Base-by-base conservation (phyloP, 2,329 filamentous ascomycete genomes). In the Alternaria alternata region DNA sequence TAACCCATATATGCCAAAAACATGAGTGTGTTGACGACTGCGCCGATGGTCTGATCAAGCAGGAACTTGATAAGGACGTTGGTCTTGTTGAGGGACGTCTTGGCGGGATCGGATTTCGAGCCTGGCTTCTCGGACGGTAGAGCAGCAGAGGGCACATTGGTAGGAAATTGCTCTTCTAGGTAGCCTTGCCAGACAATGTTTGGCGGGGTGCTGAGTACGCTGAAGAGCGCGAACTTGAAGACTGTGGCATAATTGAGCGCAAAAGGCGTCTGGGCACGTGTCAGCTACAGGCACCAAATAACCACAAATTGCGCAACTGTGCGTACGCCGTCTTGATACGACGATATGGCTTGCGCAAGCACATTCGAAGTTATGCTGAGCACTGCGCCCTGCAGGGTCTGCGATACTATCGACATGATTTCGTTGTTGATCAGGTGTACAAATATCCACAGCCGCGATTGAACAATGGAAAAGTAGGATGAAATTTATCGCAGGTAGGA, bases 121-220 rank as follows among this genome's bases (percentile, higher is more conserved):
- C 69, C 67, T 43, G 68, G 68, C 58, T 79, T 76, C 55, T 76
- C 69, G 12, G 59, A 53, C 14, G 67, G 30, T 20, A 70, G 57
- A 14, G 69, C 62, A 22, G 65, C 54, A 6, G 69, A 74, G 5
- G 80, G 69, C 11, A 82, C 49, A 78, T 76, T 43, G 0, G 90
- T 89, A 0, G 93, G 93, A 73, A 93, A 96, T 4, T 83, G 79
- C 6, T 85, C 81, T 79, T 97, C 93, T 53, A 97, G 84, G 73
- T 86, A 91, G 41, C 87, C 85, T 83, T 96, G 93, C 93, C 93
- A 97, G 70, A 92, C 75, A 74, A 93, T 92, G 79, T 97, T 97
- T 44, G 91, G 91, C 3, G 93, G 93, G 41, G 89, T 90, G 77
- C 85, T 89, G 60, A 96, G 74, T 34, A 91, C 74, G 65, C 89